Conservation (phyloP, 179 eudicot species). For the Beta corolliflora region DNA sequence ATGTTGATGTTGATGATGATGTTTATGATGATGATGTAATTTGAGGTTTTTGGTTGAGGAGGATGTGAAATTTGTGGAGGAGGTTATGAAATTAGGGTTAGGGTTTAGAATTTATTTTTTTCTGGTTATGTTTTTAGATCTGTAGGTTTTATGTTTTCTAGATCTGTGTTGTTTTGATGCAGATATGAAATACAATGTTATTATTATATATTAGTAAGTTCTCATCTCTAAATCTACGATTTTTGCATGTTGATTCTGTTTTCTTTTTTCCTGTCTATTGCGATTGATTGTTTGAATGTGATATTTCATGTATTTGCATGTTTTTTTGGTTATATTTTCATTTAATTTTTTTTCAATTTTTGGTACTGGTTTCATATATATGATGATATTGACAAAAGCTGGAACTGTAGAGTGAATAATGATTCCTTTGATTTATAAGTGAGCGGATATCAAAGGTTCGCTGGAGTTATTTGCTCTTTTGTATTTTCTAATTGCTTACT, state of each 20-base stretch:
- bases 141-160: neutral
- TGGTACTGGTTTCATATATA: no score
- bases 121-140: neutral
- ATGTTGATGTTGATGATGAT: no score
- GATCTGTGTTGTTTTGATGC: constrained; percentile 4
- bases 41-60: neutral
- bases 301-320: no score
- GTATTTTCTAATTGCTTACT: no score
- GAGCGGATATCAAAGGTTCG: no score
- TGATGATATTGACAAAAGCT: no score
- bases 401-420: no score
- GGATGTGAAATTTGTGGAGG: constrained; percentile 8
- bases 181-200: neutral
- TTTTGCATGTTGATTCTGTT: neutral
- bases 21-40: neutral
- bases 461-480: no score
- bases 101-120: neutral
- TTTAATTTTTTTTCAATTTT: no score
- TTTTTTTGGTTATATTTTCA: no score
- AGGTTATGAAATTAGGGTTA: constrained; percentile 3
- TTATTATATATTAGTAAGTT: neutral
- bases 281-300: neutral
- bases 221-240: neutral
- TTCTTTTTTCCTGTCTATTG: neutral
- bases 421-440: no score